Evolutionary conservation across 202 grass and related monocot genomes (phyloP).

Genomic region (Musa balbisiana): DNA sequence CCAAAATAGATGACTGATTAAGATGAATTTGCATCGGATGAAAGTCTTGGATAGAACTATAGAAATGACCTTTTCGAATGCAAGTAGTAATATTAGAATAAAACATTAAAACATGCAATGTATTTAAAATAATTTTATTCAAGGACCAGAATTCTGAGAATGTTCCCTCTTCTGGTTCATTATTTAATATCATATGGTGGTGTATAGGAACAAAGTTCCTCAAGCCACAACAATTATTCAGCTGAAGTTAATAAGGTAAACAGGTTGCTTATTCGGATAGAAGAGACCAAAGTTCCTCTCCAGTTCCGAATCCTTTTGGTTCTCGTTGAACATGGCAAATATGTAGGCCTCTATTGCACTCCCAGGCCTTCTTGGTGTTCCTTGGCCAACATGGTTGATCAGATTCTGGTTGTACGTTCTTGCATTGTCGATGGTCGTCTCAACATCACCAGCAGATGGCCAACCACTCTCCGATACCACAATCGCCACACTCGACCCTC

Average conservation of each 20-base stretch:
- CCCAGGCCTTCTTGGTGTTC: neutral
- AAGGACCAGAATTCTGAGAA: too few species aligned
- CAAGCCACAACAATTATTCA: neutral
- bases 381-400: neutral
- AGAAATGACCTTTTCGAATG: too few species aligned
- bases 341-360: neutral
- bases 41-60: too few species aligned
- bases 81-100: too few species aligned
- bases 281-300: conserved; percentile 4
- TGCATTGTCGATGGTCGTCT: neutral
- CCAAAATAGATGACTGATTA: too few species aligned
- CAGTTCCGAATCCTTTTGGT: neutral
- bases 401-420: neutral
- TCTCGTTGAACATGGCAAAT: conserved; percentile 13
- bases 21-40: too few species aligned
- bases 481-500: conserved; percentile 23
- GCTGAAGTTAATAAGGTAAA: neutral
- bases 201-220: too few species aligned
- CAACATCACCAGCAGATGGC: conserved; percentile 32
- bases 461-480: conserved; percentile 73
- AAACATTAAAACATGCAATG: too few species aligned
- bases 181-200: too few species aligned
- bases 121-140: too few species aligned
- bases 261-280: neutral
- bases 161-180: too few species aligned